phyloP scores from a whole-genome alignment of 495 filamentous ascomycete species.

The Lophium mytilinum region DNA sequence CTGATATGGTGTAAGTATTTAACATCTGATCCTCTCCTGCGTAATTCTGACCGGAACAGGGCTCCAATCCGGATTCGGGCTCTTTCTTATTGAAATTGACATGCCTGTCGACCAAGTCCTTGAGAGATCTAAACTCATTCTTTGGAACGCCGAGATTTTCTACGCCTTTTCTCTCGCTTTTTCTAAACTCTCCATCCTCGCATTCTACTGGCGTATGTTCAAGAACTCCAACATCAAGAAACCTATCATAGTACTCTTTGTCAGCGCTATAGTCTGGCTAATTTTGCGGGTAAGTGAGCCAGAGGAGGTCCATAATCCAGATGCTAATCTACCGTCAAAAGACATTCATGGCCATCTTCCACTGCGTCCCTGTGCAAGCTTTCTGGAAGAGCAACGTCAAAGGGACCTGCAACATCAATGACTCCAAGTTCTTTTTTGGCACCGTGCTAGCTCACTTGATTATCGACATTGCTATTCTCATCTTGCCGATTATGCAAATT shows the following conservation, averaged over 20 bases:
- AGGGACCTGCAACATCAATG: slow-evolving; percentile 14
- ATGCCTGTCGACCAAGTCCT: background rate
- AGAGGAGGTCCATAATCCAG: too few species aligned
- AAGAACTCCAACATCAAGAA: slow-evolving; percentile 12
- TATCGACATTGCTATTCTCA: slow-evolving; percentile 13
- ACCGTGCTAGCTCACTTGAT: slow-evolving; percentile 12
- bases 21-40: background rate
- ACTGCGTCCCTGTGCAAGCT: slow-evolving; percentile 16
- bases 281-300: slow-evolving; percentile 8
- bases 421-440: slow-evolving; percentile 19
- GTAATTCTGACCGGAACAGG: background rate
- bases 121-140: slow-evolving; percentile 1
- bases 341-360: slow-evolving; percentile 20
- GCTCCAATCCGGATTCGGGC: slow-evolving; percentile 11
- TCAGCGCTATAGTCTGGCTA: slow-evolving; percentile 8
- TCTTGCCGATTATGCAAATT: slow-evolving; percentile 12
- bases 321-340: background rate
- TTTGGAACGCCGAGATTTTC: slow-evolving; percentile 10
- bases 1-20: slow-evolving; percentile 10
- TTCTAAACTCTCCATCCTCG: slow-evolving; percentile 16
- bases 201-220: slow-evolving; percentile 25
- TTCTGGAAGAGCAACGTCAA: slow-evolving; percentile 10
- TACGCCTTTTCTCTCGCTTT: slow-evolving; percentile 15
- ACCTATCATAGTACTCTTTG: slow-evolving; percentile 13
- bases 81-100: slow-evolving; percentile 2